Conservation (phyloP, 768 basidiomycete species). For the Terana coerulea region DNA sequence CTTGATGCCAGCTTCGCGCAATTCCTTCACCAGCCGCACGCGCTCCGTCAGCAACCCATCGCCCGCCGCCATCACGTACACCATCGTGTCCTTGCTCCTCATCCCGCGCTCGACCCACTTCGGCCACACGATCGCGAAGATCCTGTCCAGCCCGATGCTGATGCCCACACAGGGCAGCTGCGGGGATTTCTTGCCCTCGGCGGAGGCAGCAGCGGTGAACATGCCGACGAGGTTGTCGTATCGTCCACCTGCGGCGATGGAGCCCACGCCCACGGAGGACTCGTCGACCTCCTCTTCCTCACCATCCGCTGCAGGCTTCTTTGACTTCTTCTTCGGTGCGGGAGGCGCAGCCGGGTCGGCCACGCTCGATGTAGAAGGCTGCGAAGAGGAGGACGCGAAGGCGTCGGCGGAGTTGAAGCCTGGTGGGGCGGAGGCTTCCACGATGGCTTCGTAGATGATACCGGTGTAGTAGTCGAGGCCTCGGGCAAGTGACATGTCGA, state of each 20-base stretch:
- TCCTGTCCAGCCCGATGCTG: slow-evolving; percentile 88
- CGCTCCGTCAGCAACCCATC: slow-evolving; percentile 87
- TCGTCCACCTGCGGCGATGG: slow-evolving; percentile 96
- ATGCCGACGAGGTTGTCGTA: slow-evolving; percentile 95
- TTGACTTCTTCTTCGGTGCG: slow-evolving; percentile 31
- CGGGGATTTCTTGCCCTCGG: slow-evolving; percentile 63
- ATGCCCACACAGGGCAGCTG: slow-evolving; percentile 88
- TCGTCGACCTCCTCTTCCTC: slow-evolving; percentile 90
- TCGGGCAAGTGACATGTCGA: slow-evolving; percentile 95
- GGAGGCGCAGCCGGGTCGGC: slow-evolving; percentile 28
- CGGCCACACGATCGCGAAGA: slow-evolving; percentile 89
- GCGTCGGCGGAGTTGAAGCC: slow-evolving; percentile 59
- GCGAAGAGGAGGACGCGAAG: slow-evolving; percentile 33
- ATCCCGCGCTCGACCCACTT: slow-evolving; percentile 78
- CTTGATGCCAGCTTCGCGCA: slow-evolving; percentile 87
- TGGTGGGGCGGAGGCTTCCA: slow-evolving; percentile 92
- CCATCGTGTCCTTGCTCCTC: slow-evolving; percentile 89
- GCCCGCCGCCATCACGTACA: slow-evolving; percentile 88
- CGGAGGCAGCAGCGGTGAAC: slow-evolving; percentile 81
- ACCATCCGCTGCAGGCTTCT: slow-evolving; percentile 43
- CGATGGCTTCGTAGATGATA: slow-evolving; percentile 95
- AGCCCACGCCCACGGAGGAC: slow-evolving; percentile 92
- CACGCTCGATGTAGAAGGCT: too few relatives aligned
- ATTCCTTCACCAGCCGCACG: slow-evolving; percentile 70
- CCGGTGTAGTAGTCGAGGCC: slow-evolving; percentile 99